Base-by-base conservation (phyloP, 2,329 filamentous ascomycete species). In the Diaporthe citriasiana region DNA sequence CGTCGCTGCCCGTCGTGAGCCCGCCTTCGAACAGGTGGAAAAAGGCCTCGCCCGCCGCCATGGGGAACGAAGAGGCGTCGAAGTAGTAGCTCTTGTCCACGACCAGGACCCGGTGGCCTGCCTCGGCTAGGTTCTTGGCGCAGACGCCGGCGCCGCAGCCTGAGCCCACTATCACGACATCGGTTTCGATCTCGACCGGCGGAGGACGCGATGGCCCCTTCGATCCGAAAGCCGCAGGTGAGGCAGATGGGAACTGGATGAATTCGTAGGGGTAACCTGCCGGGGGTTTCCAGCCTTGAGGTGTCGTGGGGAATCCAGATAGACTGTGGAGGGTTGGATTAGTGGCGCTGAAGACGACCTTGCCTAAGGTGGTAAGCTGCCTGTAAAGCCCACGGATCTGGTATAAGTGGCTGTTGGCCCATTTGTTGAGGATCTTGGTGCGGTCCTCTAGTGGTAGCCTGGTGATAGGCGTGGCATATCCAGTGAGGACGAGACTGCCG, bases 71-170 rank as follows among this genome's bases (percentile, higher is more conserved):
- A 4, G 90, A 86, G 0, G 92, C 88, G 0, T 91, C 84, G 84
- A 93, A 95, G 79, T 95, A 89, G 80, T 95, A 95, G 1, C 89
- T 89, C 79, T 95, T 95, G 77, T 97, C 95, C 2, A 95, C 92
- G 1, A 98, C 94, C 3, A 97, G 82, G 35, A 98, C 94, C 35
- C 87, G 74, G 47, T 80, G 76, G 38, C 80, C 80, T 2, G 74
- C 74, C 50, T 76, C 74, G 50, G 74, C 30, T 1, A 76, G 66
- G 53, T 60, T 75, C 47, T 74, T 73, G 40, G 76, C 74, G 76
- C 74, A 76, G n/a, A 76, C 74, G 59, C 72, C 76, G 2, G 72
- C 76, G 68, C 76, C 76, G 71, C 74, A 76, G 51, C 74, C 74
- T 1, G 76, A 73, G n/a, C 76, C 76, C 25, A 76, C 76, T 40